These are phyloP conservation scores for Brachypodium distachyon DNA, from an alignment of 202 grass and related monocot species.

Conservation along the genomic window DNA sequence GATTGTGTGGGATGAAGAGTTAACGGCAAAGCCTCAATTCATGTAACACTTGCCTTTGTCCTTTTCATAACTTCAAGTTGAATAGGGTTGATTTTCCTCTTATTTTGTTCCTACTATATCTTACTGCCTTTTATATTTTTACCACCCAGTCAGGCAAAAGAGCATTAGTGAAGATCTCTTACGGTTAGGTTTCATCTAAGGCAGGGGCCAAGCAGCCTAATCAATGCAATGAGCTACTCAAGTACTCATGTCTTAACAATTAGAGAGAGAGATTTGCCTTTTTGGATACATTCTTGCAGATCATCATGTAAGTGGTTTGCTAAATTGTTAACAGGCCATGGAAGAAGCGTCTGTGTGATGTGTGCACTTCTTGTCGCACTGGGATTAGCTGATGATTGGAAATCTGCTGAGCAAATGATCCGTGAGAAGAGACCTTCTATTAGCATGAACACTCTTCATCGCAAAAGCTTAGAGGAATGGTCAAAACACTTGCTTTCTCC, in stretches of 20 bases:
- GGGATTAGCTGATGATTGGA: constrained; percentile 85
- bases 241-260: not conserved
- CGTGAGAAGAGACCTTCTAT: constrained; percentile 71
- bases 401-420: constrained; percentile 82
- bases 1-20: not conserved
- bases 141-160: not conserved
- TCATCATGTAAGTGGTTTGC: constrained; percentile 11
- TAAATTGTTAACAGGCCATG: constrained; percentile 63
- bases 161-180: not conserved
- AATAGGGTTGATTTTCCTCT: not conserved
- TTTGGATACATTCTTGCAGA: not conserved
- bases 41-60: not conserved
- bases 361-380: constrained; percentile 74
- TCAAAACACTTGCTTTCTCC: constrained; percentile 56
- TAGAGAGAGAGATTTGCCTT: not conserved
- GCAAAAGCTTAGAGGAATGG: constrained; percentile 85
- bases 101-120: not conserved
- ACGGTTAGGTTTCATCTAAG: not conserved
- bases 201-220: not conserved
- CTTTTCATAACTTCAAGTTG: not conserved
- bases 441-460: constrained; percentile 81
- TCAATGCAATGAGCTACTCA: not conserved
- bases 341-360: constrained; percentile 92
- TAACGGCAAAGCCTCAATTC: not conserved
- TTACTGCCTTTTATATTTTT: not conserved